A percentile compares a stretch with the other conserved stretches of the same genome.
Evolutionary conservation across 176 grass and related monocot genomes (phyloP).

Genomic region (Paspalum vaginatum): DNA sequence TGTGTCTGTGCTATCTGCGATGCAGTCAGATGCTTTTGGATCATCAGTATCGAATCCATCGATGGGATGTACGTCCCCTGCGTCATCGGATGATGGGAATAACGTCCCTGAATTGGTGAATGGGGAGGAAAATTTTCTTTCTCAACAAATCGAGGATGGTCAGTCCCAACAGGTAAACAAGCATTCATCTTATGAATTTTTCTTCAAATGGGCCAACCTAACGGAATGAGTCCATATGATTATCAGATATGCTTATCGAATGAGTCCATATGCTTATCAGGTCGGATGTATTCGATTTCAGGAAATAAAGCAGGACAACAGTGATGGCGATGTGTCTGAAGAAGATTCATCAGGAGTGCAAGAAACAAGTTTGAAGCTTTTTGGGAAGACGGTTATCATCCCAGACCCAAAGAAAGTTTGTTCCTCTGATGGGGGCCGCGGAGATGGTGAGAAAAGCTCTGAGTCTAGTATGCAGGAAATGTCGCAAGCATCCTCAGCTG

Average conservation of each 20-base stretch:
- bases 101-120: not conserved
- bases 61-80: slow-evolving; percentile 39
- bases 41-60: slow-evolving; percentile 51
- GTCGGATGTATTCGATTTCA: slow-evolving; percentile 8
- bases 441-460: not conserved
- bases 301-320: slow-evolving; percentile 47
- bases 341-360: slow-evolving; percentile 48
- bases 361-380: slow-evolving; percentile 77
- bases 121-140: slow-evolving; percentile 16
- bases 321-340: slow-evolving; percentile 40
- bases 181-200: not conserved
- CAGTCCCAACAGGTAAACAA: slow-evolving; percentile 44
- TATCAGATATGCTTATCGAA: too few species aligned
- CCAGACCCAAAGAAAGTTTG: slow-evolving; percentile 46
- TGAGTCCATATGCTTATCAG: slow-evolving; percentile 14
- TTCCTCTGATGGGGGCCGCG: slow-evolving; percentile 6
- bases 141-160: slow-evolving; percentile 25
- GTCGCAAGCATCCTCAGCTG: not conserved
- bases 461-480: slow-evolving; percentile 6
- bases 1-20: slow-evolving; percentile 60
- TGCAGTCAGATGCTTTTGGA: slow-evolving; percentile 67
- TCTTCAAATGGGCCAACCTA: not conserved
- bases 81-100: slow-evolving; percentile 50
- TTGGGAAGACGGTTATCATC: slow-evolving; percentile 84
- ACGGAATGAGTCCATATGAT: slow-evolving; percentile 9